Base-by-base conservation (phyloP, 768 basidiomycete species). In the Hygrophoropsis aurantiaca region DNA sequence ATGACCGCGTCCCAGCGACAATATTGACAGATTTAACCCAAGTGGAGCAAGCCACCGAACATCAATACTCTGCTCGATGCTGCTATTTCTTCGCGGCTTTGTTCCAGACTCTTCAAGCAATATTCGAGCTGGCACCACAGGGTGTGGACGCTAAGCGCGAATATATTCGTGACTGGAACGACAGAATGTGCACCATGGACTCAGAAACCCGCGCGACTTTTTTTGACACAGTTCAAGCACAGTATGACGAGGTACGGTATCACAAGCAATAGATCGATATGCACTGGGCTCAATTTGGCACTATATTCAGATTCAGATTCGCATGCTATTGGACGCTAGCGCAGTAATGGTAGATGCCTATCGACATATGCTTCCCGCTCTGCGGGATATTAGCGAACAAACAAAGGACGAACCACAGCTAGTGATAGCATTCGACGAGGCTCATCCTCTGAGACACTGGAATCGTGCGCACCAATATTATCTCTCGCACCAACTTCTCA, bases 51-150 rank as follows among this genome's bases (percentile, higher is more conserved):
- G n/a, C n/a, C n/a, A n/a, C n/a, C 7, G 18, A 5, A 7, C 7
- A 8, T 4, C 40, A 13, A 0, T 60, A 58, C 19, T 26, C 19
- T 10, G 23, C 16, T 1, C 6, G 40, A 9, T 60, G 53, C 35
- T 55, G 39, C 5, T 34, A 42, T 0, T 49, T 60, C 38, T 45
- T 59, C 36, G 42, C 34, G 1, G 55, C 58, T 8, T 36, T 59
- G 19, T 59, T 59, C 5, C 16, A 33, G 0, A 27, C 41, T 0
- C 35, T 57, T 3, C 3, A 41, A 1, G 35, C n/a, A 16, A 18
- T 25, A 16, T 11, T 16, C 19, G 1, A 21, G 2, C 6, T 20
- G 18, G 3, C 8, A n/a, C n/a, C n/a, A n/a, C n/a, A n/a, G n/a
- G n/a, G n/a, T 5, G 13, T 44, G 20, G 5, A 11, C 19, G n/a